These are phyloP conservation scores for Botryotinia convoluta DNA, from an alignment of 2,329 filamentous ascomycete genomes.

Conservation along the genomic window DNA sequence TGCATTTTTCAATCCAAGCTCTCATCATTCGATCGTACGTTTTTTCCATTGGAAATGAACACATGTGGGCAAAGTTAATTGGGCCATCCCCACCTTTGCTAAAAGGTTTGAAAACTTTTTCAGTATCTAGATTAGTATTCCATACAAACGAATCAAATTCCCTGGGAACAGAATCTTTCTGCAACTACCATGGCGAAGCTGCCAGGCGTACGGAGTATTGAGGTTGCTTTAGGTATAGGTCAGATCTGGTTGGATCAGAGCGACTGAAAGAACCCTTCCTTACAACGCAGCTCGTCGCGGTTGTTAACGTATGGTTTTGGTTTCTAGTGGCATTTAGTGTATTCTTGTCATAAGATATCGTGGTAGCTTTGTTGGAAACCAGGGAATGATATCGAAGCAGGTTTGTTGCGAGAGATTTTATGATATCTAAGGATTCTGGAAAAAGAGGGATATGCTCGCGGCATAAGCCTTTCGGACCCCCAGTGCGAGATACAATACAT, in stretches of 20 bases:
- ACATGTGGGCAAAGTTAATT: neutral
- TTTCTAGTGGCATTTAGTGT: neutral
- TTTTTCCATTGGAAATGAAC: neutral
- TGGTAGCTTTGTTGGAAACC: neutral
- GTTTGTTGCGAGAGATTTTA: neutral
- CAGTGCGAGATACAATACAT: neutral
- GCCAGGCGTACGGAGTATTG: neutral
- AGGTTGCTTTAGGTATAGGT: neutral
- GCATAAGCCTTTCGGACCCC: no score
- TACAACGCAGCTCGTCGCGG: neutral
- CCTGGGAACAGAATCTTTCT: neutral
- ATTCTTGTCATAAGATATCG: neutral
- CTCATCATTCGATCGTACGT: neutral
- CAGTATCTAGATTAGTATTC: neutral
- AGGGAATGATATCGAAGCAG: neutral
- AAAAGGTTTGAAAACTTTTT: neutral
- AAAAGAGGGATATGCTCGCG: neutral
- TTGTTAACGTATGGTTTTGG: neutral
- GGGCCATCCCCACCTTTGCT: neutral
- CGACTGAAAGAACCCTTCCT: neutral
- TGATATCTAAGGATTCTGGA: neutral
- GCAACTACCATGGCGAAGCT: neutral
- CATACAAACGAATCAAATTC: neutral
- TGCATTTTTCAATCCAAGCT: neutral
- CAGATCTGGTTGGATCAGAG: neutral